Conservation (phyloP, 495 filamentous ascomycete species). For the Rusavskia elegans region DNA sequence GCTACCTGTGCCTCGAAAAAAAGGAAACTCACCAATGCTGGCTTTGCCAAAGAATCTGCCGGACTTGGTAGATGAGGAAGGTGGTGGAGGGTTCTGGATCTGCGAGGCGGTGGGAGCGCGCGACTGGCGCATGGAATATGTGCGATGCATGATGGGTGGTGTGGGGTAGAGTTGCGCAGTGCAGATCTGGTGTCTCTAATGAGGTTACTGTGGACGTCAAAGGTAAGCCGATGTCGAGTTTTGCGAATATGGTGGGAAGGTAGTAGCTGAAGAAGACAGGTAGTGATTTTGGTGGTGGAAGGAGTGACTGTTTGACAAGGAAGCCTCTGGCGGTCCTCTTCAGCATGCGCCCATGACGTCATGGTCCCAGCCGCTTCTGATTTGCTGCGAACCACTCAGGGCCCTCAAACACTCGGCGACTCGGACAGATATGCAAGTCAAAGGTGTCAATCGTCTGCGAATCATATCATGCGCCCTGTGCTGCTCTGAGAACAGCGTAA, state of each 20-base stretch:
- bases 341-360: background rate
- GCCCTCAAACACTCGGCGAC: background rate
- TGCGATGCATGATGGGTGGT: conserved; percentile 66
- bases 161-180: background rate
- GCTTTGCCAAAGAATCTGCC: conserved; percentile 72
- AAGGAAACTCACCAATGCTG: conserved; percentile 57
- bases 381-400: too few species aligned
- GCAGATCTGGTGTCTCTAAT: too few species aligned
- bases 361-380: background rate
- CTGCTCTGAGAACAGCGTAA: background rate
- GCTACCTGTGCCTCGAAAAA: conserved; percentile 1
- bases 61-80: conserved; percentile 77
- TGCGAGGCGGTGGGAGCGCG: conserved; percentile 84
- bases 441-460: background rate
- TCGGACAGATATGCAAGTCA: too few species aligned
- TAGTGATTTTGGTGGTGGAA: background rate
- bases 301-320: background rate
- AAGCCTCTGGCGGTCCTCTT: background rate
- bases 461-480: background rate
- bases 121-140: conserved; percentile 95
- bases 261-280: background rate
- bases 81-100: conserved; percentile 84
- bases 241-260: too few species aligned
- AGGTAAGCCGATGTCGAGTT: too few species aligned
- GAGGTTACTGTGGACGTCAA: too few species aligned